Base-by-base conservation (phyloP, 2,329 filamentous ascomycete species). In the Daldinia sp. region DNA sequence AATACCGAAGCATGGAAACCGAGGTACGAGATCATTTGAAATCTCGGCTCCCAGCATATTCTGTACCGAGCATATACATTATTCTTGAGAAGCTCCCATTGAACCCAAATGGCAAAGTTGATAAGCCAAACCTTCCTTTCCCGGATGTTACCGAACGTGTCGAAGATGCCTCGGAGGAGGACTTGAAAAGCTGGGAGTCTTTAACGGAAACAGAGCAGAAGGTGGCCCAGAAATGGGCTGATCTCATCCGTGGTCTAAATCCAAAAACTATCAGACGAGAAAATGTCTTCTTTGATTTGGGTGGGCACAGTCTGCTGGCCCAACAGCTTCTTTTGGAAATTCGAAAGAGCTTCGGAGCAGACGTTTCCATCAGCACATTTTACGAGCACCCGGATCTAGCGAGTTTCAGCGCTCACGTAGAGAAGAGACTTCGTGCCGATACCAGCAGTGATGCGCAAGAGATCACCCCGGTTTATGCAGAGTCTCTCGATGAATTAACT, bases 41-140 rank as follows among this genome's bases (percentile, higher is more conserved):
- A 76, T 84, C 84, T 68, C 88, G 90, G 64, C 80, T 96, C 11
- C 90, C 92, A 0, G 81, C 82, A 10, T 94, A 93, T 76, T 90
- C 91, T 0, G 87, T 95, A 1, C 92, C 92, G 0, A 88, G 87
- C 2, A 83, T 92, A 35, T 87, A 92, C 67, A 90, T 95, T 39
- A 85, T 89, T 0, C 85, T 95, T 58, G 83, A 87, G 63, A 87
- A 87, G 58, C 84, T 94, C 66, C 91, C 91, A 1, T 77, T 94
- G n/a, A 94, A 92, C 75, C 90, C 90, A n/a, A 93, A 93, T 69
- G 90, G 91, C 70, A 95, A 95, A 78, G 86, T 94, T 39, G 92
- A 96, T 77, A 90, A 88, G 77, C 89, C 91, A 11, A 87, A 86
- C 1, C 81, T 96, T 53, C 92, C 92, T 0, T 95, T 94, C 84